phyloP scores from a whole-genome alignment of 495 filamentous ascomycete species.

The Stereocaulon alpinum region DNA sequence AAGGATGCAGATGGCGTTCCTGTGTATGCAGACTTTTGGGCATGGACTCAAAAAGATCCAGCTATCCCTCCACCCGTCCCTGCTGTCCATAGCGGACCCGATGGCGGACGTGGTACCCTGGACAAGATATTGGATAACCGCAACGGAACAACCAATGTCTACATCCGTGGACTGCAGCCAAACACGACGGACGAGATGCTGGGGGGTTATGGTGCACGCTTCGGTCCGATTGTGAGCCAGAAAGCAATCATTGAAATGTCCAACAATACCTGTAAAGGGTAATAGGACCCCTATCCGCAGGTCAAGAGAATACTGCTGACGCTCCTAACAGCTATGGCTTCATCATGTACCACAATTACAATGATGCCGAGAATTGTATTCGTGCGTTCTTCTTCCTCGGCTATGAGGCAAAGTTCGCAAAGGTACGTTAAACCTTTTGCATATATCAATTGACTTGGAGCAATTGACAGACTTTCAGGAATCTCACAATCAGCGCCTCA shows the following conservation, averaged over 20 bases:
- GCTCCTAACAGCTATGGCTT: conserved; percentile 69
- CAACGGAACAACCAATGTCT: conserved; percentile 83
- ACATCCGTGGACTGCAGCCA: conserved; percentile 89
- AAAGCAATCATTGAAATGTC: conserved; percentile 95
- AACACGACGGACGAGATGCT: conserved; percentile 90
- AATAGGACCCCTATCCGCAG: conserved; percentile 23
- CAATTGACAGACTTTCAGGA: conserved; percentile 45
- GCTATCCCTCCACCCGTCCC: conserved; percentile 83
- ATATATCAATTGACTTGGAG: background rate
- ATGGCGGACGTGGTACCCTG: conserved; percentile 50
- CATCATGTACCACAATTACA: conserved; percentile 79
- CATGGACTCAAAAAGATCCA: conserved; percentile 62
- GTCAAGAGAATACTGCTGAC: conserved; percentile 19
- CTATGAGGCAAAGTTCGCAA: conserved; percentile 93
- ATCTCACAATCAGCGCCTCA: conserved; percentile 91
- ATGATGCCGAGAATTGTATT: conserved; percentile 89
- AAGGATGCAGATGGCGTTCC: conserved; percentile 45
- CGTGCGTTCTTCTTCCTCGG: conserved; percentile 87
- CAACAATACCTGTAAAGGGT: conserved; percentile 93
- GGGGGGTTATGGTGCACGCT: conserved; percentile 68
- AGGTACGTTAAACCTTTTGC: conserved; percentile 40
- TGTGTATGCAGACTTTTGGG: conserved; percentile 56
- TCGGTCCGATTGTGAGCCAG: conserved; percentile 82
- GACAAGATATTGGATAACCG: conserved; percentile 88
- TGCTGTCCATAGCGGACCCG: conserved; percentile 59